phyloP scores from a whole-genome alignment of 805 yeast genomes.

The Saturnispora zaruensis region DNA sequence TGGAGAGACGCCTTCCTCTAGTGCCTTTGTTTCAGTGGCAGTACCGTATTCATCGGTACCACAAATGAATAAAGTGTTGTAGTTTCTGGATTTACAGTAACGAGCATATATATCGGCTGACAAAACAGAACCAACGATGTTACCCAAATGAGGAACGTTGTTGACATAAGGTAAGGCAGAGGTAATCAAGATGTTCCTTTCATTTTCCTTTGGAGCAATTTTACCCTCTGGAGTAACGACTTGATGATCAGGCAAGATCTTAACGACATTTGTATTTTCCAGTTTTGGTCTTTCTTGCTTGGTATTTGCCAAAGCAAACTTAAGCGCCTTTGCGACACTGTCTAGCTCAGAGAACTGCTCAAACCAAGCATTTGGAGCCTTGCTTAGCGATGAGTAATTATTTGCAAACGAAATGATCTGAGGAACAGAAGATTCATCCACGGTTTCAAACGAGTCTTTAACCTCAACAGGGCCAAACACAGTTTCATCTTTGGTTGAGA shows the following conservation, averaged over 20 bases:
- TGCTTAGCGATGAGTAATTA: conserved; percentile 35
- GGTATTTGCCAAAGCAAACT: conserved; percentile 39
- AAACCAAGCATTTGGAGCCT: conserved; percentile 31
- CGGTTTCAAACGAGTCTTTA: conserved; percentile 29
- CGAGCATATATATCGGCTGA: conserved; percentile 92
- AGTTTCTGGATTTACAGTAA: conserved; percentile 80
- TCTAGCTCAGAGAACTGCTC: conserved; percentile 31
- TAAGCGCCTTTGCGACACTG: conserved; percentile 38
- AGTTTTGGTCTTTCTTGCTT: conserved; percentile 34
- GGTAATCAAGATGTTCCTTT: conserved; percentile 79
- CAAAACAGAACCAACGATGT: conserved; percentile 89
- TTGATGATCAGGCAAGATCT: conserved; percentile 16
- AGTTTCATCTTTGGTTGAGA: conserved; percentile 22
- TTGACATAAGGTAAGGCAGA: conserved; percentile 97
- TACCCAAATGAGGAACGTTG: conserved; percentile 97
- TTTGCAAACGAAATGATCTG: conserved; percentile 55
- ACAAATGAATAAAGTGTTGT: conserved; percentile 78
- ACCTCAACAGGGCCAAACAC: conserved; percentile 46
- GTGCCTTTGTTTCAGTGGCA: conserved; percentile 97
- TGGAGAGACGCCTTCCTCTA: conserved; percentile 89
- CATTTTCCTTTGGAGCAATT: conserved; percentile 58
- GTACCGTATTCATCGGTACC: conserved; percentile 99
- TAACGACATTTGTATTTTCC: conserved; percentile 33
- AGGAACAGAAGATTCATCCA: conserved; percentile 34
- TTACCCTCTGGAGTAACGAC: conserved; percentile 23